Evolutionary conservation across 192 early-diverging fungal genomes (phyloP).

Genomic region (Coemansia sp.): DNA sequence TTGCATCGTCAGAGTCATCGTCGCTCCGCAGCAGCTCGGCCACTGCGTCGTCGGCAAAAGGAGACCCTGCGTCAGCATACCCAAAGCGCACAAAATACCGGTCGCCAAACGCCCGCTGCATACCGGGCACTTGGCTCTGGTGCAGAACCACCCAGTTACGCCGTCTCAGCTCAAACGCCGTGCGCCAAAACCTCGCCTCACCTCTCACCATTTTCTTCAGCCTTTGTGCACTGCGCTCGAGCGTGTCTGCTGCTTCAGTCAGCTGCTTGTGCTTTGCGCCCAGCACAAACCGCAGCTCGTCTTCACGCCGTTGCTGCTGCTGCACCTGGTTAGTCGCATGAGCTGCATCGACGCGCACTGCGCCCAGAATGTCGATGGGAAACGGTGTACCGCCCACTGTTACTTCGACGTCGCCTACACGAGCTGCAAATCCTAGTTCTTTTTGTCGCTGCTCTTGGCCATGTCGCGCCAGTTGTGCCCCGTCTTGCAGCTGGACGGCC

Average conservation of each 20-base stretch:
- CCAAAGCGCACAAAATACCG: slow-evolving; percentile 42
- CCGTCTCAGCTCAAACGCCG: slow-evolving; percentile 36
- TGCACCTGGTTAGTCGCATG: background rate
- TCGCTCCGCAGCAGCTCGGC: slow-evolving; percentile 38
- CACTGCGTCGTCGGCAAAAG: slow-evolving; percentile 27
- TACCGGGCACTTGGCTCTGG: slow-evolving; percentile 17
- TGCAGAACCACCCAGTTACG: slow-evolving; percentile 45
- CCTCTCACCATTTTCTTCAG: slow-evolving; percentile 12
- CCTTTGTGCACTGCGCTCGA: slow-evolving; percentile 17
- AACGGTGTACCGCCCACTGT: slow-evolving; percentile 39
- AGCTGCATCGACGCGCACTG: slow-evolving; percentile 17
- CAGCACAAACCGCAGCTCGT: slow-evolving; percentile 38
- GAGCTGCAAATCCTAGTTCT: slow-evolving; percentile 15
- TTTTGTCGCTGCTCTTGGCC: slow-evolving; percentile 3
- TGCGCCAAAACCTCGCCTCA: slow-evolving; percentile 43
- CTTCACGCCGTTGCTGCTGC: slow-evolving; percentile 13
- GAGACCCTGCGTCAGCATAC: slow-evolving; percentile 27
- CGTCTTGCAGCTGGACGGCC: background rate
- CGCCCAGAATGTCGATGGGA: slow-evolving; percentile 31
- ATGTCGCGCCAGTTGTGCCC: slow-evolving; percentile 11
- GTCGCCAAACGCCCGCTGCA: slow-evolving; percentile 11
- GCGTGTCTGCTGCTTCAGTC: slow-evolving; percentile 33
- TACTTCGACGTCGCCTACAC: slow-evolving; percentile 31
- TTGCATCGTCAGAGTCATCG: background rate
- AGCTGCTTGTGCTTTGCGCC: slow-evolving; percentile 50